Evolutionary conservation across 768 basidiomycete genomes (phyloP), one percentile per base, ranked within the genome.

Genomic region (Collybia sp.): DNA sequence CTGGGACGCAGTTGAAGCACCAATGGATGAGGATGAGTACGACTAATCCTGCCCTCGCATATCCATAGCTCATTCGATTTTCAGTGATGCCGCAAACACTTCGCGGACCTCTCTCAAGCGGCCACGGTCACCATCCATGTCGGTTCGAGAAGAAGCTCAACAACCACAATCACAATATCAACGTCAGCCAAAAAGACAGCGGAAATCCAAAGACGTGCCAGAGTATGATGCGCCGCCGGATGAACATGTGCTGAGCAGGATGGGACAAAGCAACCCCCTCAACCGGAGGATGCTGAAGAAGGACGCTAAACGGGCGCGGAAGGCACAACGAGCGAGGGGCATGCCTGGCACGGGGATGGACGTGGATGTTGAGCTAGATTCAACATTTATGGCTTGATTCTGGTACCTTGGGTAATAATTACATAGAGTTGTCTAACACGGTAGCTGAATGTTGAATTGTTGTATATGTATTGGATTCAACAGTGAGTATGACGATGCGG

Each of bases 261-360:
- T 81, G 74, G 73, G 72, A 11, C 57, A 59, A 48, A 67, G 74
- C 45, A 85, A 85, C 58, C 83, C 85, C 12, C 52, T 88, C 50
- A 79, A 71, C 45, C 65, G 85, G 49, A 73, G 69, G 54, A 65
- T 71, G 52, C 53, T 87, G 54, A 88, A 86, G 66, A 74, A 66
- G 57, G 83, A 81, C 38, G 75, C 77, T 40, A 88, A 86, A 68
- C 68, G 70, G 53, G 78, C 75, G 32, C 70, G 79, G 55, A 80
- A 79, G 58, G 73, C 75, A 4, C 73, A 70, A 34, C 69, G 68
- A 31, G 62, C 64, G 17, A 61, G 54, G 42, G 55, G 40, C 8
- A 43, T 43, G 42, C 42, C 49, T 13, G 35, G 38, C 39, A 52
- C 39, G 4, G 66, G 65, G 38, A 77, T 77, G 76, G 73, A 77